Conservation (phyloP, 176 grass and related monocot genomes). For the Oryza nivara region DNA sequence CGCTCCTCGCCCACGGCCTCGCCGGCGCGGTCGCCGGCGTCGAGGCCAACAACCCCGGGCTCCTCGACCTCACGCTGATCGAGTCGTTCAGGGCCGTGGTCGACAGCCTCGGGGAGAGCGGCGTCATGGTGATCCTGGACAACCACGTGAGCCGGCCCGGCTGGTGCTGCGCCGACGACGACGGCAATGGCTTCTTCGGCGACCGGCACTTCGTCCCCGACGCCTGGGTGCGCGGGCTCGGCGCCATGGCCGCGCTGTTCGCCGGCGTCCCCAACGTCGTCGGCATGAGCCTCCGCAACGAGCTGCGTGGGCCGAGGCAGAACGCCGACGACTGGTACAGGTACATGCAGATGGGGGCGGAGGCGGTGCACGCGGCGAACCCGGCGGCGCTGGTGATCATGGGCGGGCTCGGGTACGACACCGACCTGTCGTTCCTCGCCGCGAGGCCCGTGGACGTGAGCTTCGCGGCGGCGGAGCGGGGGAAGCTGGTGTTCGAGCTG, state of each 20-base stretch:
- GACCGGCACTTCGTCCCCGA: constrained; percentile 65
- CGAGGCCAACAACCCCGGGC: constrained; percentile 49
- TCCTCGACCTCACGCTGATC: constrained; percentile 64
- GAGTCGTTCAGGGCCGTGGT: constrained; percentile 64
- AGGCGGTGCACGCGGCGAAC: constrained; percentile 70
- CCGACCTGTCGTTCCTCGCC: constrained; percentile 62
- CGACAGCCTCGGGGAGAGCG: constrained; percentile 51
- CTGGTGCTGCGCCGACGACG: constrained; percentile 55
- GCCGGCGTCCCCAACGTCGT: constrained; percentile 58
- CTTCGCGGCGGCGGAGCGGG: constrained; percentile 17
- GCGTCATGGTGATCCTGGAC: constrained; percentile 82
- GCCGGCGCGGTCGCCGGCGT: constrained; percentile 42
- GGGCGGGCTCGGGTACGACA: constrained; percentile 65
- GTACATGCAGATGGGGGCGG: constrained; percentile 70
- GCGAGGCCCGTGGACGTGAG: constrained; percentile 38
- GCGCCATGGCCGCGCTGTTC: constrained; percentile 65
- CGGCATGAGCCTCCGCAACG: constrained; percentile 44
- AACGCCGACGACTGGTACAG: constrained; percentile 73
- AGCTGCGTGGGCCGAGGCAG: constrained; percentile 75
- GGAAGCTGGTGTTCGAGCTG: constrained; percentile 65
- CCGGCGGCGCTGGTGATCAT: constrained; percentile 58
- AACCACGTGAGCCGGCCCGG: constrained; percentile 54
- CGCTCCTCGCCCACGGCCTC: constrained; percentile 55
- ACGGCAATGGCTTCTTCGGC: constrained; percentile 81
- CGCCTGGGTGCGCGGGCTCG: constrained; percentile 64